Evolutionary conservation across 2,329 filamentous ascomycete genomes (phyloP).

Genomic region (Monosporascus sp.): DNA sequence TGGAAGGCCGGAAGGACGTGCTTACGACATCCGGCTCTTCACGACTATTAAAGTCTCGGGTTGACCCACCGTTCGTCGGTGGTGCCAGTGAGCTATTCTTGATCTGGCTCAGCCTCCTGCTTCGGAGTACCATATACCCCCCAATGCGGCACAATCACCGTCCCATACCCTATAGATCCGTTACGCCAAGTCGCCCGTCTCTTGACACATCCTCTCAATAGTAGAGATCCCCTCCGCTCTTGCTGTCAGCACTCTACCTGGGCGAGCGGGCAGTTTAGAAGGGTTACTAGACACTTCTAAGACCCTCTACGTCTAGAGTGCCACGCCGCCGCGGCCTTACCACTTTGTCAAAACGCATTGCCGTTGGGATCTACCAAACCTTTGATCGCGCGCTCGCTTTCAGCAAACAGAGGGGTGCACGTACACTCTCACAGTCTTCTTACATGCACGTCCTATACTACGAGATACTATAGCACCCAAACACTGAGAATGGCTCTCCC

Average conservation of each 20-base stretch:
- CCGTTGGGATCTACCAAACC: not conserved
- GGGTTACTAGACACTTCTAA: conserved; percentile 21
- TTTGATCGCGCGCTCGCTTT: no score
- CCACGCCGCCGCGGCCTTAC: conserved; percentile 1
- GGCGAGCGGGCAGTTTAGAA: conserved; percentile 3
- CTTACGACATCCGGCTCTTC: not conserved
- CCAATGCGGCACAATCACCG: conserved; percentile 14
- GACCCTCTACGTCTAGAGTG: conserved; percentile 1
- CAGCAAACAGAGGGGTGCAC: not conserved
- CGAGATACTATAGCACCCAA: conserved; percentile 1
- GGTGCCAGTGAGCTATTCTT: conserved; percentile 11
- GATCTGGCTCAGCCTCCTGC: conserved; percentile 11
- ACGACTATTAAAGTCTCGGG: not conserved
- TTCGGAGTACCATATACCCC: conserved; percentile 14
- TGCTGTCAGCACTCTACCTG: conserved; percentile 2
- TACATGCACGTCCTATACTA: not conserved
- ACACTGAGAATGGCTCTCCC: conserved; percentile 20
- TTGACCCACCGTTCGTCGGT: conserved; percentile 1
- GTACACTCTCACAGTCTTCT: not conserved
- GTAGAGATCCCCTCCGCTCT: conserved; percentile 4
- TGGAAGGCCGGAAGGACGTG: not conserved
- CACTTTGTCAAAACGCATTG: not conserved
- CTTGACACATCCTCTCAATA: conserved; percentile 9
- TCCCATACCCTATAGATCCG: conserved; percentile 9
- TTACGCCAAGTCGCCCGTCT: conserved; percentile 11